A percentile compares a stretch with the other conserved stretches of the same genome.
These are phyloP conservation scores for Fusarium protoensiforme DNA, from an alignment of 2,329 filamentous ascomycete genomes.

Conservation along the genomic window DNA sequence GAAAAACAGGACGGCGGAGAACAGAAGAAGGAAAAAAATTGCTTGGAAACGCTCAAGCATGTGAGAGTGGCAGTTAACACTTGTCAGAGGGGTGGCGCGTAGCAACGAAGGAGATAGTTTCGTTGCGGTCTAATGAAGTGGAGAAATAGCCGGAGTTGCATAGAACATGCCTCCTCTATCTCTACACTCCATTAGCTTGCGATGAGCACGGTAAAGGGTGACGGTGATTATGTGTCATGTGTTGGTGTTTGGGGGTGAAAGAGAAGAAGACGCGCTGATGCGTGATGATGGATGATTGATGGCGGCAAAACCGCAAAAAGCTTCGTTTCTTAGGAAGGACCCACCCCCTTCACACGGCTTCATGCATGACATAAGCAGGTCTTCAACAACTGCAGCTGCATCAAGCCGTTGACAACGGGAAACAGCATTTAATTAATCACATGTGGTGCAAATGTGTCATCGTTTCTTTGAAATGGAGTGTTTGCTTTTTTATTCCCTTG, in stretches of 20 bases:
- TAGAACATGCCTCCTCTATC: background rate
- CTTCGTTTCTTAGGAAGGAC: background rate
- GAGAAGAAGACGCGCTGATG: slow-evolving; percentile 2
- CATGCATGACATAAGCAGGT: slow-evolving; percentile 22
- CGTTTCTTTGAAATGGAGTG: slow-evolving; percentile 2
- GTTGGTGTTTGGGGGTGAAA: background rate
- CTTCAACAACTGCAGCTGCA: background rate
- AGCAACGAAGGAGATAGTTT: slow-evolving; percentile 8
- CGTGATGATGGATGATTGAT: background rate
- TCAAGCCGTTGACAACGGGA: background rate
- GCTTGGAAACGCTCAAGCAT: slow-evolving; percentile 25
- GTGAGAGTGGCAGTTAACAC: slow-evolving; percentile 32
- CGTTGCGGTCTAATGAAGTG: slow-evolving; percentile 8
- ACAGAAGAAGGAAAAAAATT: slow-evolving; percentile 8
- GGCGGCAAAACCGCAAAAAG: slow-evolving; percentile 10
- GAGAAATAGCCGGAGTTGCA: background rate
- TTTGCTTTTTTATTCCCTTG: slow-evolving; percentile 26
- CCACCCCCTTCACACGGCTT: slow-evolving; percentile 2
- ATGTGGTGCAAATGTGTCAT: background rate
- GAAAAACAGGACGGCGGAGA: background rate
- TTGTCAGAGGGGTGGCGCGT: slow-evolving; percentile 29
- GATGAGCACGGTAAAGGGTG: background rate
- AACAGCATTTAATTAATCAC: background rate
- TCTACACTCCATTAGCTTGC: slow-evolving; percentile 4
- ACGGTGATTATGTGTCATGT: background rate